These are phyloP conservation scores for Phytophthora tubulina DNA, from an alignment of 352 stramenopile species.

Conservation along the genomic window DNA sequence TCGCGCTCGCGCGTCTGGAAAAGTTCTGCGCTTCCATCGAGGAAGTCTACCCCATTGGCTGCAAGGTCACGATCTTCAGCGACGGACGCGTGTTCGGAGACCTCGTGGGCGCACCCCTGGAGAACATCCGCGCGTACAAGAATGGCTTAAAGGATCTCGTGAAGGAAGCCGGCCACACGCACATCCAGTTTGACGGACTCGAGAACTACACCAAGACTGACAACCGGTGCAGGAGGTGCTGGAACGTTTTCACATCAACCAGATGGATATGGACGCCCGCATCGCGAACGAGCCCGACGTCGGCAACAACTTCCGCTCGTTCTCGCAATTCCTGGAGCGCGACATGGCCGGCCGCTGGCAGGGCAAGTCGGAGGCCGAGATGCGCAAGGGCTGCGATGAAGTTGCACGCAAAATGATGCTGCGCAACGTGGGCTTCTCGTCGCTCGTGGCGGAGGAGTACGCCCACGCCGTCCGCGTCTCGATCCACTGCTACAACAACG, in stretches of 20 bases:
- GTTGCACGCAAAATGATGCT: conserved; percentile 31
- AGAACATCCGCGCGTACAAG: conserved; percentile 32
- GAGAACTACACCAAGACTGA: conserved; percentile 35
- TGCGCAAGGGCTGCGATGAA: conserved; percentile 30
- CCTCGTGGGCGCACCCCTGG: conserved; percentile 18
- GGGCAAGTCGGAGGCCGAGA: conserved; percentile 23
- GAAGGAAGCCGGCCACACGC: conserved; percentile 30
- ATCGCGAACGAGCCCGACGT: conserved; percentile 28
- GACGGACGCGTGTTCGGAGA: conserved; percentile 31
- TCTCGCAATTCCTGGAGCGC: conserved; percentile 34
- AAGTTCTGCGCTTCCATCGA: conserved; percentile 29
- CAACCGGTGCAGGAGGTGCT: conserved; percentile 29
- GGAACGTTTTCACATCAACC: conserved; percentile 28
- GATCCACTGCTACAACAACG: conserved; percentile 36
- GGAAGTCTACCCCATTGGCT: conserved; percentile 28
- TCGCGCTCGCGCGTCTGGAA: conserved; percentile 26
- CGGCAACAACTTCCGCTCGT: conserved; percentile 33
- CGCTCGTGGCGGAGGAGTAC: conserved; percentile 27
- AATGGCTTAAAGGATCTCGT: conserved; percentile 24
- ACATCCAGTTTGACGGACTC: conserved; percentile 35
- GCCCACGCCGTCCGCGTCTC: conserved; percentile 26
- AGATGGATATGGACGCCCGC: conserved; percentile 33
- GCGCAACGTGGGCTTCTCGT: conserved; percentile 33
- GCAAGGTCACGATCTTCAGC: conserved; percentile 35
- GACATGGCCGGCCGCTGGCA: conserved; percentile 29